Base-by-base conservation (phyloP, 2,329 filamentous ascomycete species). In the Coleophoma crateriformis region DNA sequence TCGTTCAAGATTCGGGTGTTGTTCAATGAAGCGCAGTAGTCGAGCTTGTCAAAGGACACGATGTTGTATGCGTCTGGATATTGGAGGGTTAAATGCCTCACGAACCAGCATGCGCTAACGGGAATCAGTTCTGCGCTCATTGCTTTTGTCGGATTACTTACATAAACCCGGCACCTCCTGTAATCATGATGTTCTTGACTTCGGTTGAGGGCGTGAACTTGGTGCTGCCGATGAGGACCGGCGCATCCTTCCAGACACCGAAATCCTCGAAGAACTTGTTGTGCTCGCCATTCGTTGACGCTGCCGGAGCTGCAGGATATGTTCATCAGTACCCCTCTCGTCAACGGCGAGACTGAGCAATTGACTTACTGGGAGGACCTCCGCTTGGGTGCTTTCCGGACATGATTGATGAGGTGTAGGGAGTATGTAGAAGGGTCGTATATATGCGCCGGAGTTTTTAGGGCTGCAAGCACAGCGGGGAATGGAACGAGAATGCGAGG, bases 141-240 rank as follows among this genome's bases (percentile, higher is more conserved):
- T 33, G 15, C 45, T 38, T 52, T 33, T 19, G 38, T 34, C 19
- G 35, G 46, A 42, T 35, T 46, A 68, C 84, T 68, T 74, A 90
- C 87, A 92, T 91, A 74, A 94, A 94, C 58, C 88, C 88, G 54
- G 87, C 88, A 48, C 88, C 88, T 45, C 88, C 88, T 17, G 88
- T 92, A 55, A 94, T 79, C 77, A 92, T 84, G 60, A 92, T 90
- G 63, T 90, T 91, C 67, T 81, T 85, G 48, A 88, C 82, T 67
- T 86, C 82, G 20, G 76, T 71, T 5, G 84, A 72, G 40, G 86
- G 82, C 61, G 84, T 79, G 58, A 87, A 91, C 56, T 79, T 82
- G 52, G 85, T 88, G 57, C 76, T 82, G 34, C 87, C 87, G 11
- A 67, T 83, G 48, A 90, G 72, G 27, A 89, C 65, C 15, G 87